A percentile compares a stretch with the other conserved stretches of the same genome.
These are phyloP conservation scores for Cymbopogon citratus DNA, from an alignment of 176 grass and related monocot genomes.

Conservation along the genomic window DNA sequence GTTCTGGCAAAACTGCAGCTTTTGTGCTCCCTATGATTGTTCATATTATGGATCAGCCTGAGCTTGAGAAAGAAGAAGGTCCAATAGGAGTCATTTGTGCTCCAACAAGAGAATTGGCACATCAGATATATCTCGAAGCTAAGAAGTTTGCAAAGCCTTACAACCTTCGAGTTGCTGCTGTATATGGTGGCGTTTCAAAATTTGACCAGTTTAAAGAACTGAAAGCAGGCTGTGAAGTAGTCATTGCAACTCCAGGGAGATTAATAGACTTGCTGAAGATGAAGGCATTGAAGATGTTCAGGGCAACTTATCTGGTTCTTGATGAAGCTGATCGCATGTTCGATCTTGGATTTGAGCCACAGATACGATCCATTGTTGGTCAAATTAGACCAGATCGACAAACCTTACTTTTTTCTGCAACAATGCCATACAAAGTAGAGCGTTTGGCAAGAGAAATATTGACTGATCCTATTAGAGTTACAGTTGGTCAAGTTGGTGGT, in stretches of 20 bases:
- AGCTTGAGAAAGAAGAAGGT: slow-evolving; percentile 94
- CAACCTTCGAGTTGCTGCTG: slow-evolving; percentile 84
- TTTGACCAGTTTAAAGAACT: slow-evolving; percentile 97
- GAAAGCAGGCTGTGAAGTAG: slow-evolving; percentile 90
- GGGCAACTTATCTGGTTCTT: slow-evolving; percentile 91
- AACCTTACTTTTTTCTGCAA: slow-evolving; percentile 99
- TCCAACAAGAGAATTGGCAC: slow-evolving; percentile 94
- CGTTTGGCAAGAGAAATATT: slow-evolving; percentile 92
- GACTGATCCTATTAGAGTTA: slow-evolving; percentile 84
- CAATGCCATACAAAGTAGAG: slow-evolving; percentile 98
- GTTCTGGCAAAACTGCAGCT: slow-evolving; percentile 96
- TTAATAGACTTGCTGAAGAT: slow-evolving; percentile 97
- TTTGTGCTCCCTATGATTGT: slow-evolving; percentile 99
- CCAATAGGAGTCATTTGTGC: slow-evolving; percentile 96
- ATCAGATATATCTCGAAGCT: slow-evolving; percentile 96
- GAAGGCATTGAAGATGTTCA: slow-evolving; percentile 89
- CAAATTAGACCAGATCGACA: slow-evolving; percentile 97
- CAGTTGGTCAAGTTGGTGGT: slow-evolving; percentile 90
- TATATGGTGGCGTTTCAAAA: slow-evolving; percentile 96
- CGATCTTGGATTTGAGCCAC: slow-evolving; percentile 89
- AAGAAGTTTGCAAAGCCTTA: slow-evolving; percentile 99
- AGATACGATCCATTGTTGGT: slow-evolving; percentile 89
- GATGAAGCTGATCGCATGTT: slow-evolving; percentile 99
- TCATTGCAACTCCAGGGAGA: slow-evolving; percentile 91
- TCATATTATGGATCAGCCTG: slow-evolving; percentile 99